A percentile compares a stretch with the other conserved stretches of the same genome.
These are phyloP conservation scores for Fusarium sp. DNA, from an alignment of 2,329 filamentous ascomycete genomes.

Conservation along the genomic window DNA sequence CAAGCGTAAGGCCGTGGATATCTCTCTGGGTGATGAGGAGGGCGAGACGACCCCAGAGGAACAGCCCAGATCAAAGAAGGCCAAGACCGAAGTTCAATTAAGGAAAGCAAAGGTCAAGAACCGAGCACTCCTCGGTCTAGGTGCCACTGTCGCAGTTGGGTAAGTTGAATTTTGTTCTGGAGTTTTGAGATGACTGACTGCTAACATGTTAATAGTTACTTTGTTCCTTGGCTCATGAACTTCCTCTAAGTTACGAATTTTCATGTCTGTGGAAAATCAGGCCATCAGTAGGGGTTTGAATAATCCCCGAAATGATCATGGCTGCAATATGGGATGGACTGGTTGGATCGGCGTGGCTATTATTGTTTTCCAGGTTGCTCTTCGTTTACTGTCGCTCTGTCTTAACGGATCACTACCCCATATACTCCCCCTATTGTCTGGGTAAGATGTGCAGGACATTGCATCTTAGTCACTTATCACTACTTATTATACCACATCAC, in stretches of 20 bases:
- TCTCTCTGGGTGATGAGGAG: constrained; percentile 68
- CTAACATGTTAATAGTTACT: constrained; percentile 52
- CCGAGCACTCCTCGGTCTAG: constrained; percentile 86
- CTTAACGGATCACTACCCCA: constrained; percentile 38
- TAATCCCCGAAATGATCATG: constrained; percentile 33
- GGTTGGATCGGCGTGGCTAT: constrained; percentile 47
- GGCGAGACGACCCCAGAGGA: constrained; percentile 52
- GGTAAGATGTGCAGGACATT: constrained; percentile 21
- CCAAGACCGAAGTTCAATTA: constrained; percentile 82
- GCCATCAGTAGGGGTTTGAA: constrained; percentile 11
- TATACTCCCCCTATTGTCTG: constrained; percentile 16
- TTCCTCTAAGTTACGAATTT: constrained; percentile 56
- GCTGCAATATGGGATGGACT: constrained; percentile 41
- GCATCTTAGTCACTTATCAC: constrained; percentile 12
- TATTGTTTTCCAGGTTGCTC: constrained; percentile 36
- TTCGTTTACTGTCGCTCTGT: constrained; percentile 33
- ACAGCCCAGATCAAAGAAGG: constrained; percentile 75
- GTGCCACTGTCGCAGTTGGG: constrained; percentile 89
- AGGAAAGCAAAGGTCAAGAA: constrained; percentile 88
- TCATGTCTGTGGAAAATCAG: constrained; percentile 38
- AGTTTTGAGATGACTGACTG: not conserved
- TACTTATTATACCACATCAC: constrained; percentile 39
- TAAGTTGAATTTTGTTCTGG: constrained; percentile 63
- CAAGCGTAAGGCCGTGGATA: constrained; percentile 81
- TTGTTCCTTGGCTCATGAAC: constrained; percentile 65